These are phyloP conservation scores for Hypoxylon sp. DNA, from an alignment of 2,329 filamentous ascomycete genomes.

Conservation along the genomic window DNA sequence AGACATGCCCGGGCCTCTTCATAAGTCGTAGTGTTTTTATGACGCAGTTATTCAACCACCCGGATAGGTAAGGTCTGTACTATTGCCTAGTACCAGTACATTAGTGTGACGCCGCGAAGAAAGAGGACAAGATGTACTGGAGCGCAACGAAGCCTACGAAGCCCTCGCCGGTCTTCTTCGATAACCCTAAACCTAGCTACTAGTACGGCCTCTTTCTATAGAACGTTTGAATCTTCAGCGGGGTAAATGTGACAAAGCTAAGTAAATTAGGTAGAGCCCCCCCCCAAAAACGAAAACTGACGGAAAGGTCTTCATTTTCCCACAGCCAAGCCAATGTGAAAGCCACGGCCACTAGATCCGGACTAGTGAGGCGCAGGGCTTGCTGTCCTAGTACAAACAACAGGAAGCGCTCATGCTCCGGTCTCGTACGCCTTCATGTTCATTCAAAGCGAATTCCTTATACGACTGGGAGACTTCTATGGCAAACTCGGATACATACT, in stretches of 20 bases:
- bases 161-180: slow-evolving; percentile 13
- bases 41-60: slow-evolving; percentile 39
- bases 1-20: slow-evolving; percentile 31
- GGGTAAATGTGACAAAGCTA: slow-evolving; percentile 28
- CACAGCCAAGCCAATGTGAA: slow-evolving; percentile 22
- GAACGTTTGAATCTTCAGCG: slow-evolving; percentile 20
- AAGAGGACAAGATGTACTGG: slow-evolving; percentile 9
- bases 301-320: slow-evolving; percentile 18
- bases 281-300: slow-evolving; percentile 25
- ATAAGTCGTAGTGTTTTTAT: slow-evolving; percentile 24
- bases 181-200: slow-evolving; percentile 7
- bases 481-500: no score
- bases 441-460: no score
- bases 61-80: no score
- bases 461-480: no score
- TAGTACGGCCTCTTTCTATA: slow-evolving; percentile 4
- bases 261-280: no score
- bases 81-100: slow-evolving; percentile 36
- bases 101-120: slow-evolving; percentile 25
- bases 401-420: no score
- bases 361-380: slow-evolving; percentile 16
- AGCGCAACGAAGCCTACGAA: no score
- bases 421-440: no score
- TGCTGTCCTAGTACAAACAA: slow-evolving; percentile 3
- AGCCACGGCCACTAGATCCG: slow-evolving; percentile 31